Percentiles rank a stretch among this genome's conserved stretches.
Evolutionary conservation across 129 eudicot species (phyloP).

Genomic region (Dittrichia graveolens): DNA sequence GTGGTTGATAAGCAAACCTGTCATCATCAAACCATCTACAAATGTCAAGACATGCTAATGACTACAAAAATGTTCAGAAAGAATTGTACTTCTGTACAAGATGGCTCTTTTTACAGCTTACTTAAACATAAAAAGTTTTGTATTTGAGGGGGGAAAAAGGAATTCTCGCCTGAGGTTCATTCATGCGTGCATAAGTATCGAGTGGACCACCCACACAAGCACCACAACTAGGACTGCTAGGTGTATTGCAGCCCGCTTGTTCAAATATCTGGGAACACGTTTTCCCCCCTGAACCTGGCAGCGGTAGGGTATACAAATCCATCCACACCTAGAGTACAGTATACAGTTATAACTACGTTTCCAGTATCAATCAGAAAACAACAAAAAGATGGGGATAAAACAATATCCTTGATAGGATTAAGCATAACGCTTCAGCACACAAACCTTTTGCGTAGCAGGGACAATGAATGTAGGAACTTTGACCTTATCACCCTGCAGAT

Average conservation of each 20-base stretch:
- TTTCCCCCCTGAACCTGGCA: constrained; percentile 82
- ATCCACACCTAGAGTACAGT: constrained; percentile 64
- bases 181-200: constrained; percentile 85
- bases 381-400: too few species aligned
- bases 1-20: constrained; percentile 92
- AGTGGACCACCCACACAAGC: constrained; percentile 86
- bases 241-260: constrained; percentile 68
- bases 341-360: background rate
- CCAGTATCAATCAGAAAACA: background rate
- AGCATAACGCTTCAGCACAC: constrained; percentile 4
- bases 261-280: constrained; percentile 82
- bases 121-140: background rate
- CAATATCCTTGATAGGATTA: too few species aligned
- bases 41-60: too few species aligned
- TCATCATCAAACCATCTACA: constrained; percentile 5
- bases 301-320: constrained; percentile 77
- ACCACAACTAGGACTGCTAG: constrained; percentile 82
- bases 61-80: background rate
- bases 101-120: too few species aligned
- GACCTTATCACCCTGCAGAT: constrained; percentile 68
- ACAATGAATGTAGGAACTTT: constrained; percentile 87
- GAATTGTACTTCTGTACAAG: background rate
- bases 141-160: background rate
- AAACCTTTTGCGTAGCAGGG: constrained; percentile 84
- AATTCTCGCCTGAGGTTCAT: constrained; percentile 71